Evolutionary conservation across 73 alveolate genomes (phyloP).

Genomic region (Tetrahymena borealis): DNA sequence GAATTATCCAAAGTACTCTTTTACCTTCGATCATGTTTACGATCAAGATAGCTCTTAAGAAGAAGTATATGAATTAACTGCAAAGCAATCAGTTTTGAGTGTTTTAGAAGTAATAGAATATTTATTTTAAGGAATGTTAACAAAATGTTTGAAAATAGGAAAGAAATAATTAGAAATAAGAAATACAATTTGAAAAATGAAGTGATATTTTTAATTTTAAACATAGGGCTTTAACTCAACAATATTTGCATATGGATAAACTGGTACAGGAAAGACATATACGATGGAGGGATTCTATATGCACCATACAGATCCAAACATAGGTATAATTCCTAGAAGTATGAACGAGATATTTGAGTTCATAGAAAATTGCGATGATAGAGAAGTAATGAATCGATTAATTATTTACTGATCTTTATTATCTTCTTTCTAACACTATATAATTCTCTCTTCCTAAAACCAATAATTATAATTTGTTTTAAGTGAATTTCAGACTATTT

Average conservation of each 20-base stretch:
- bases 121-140: background rate
- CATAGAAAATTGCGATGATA: conserved; percentile 41
- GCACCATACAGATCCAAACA: conserved; percentile 33
- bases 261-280: conserved; percentile 89
- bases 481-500: background rate
- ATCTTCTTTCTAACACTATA: background rate
- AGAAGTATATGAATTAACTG: conserved; percentile 64
- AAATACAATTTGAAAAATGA: background rate
- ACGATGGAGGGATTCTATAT: conserved; percentile 76
- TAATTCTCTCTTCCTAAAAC: background rate
- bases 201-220: background rate
- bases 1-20: conserved; percentile 51
- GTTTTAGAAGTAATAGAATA: conserved; percentile 34
- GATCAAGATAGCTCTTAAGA: conserved; percentile 60
- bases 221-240: conserved; percentile 68
- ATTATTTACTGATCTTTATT: background rate
- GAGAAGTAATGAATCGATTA: background rate
- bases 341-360: conserved; percentile 54
- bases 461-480: background rate
- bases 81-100: conserved; percentile 60
- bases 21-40: conserved; percentile 73
- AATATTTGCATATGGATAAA: conserved; percentile 74
- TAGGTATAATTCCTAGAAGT: conserved; percentile 71
- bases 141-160: background rate
- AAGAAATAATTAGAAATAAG: too few relatives aligned